phyloP scores from a whole-genome alignment of 2,329 filamentous ascomycete species.

The Cladorrhinum sp. region DNA sequence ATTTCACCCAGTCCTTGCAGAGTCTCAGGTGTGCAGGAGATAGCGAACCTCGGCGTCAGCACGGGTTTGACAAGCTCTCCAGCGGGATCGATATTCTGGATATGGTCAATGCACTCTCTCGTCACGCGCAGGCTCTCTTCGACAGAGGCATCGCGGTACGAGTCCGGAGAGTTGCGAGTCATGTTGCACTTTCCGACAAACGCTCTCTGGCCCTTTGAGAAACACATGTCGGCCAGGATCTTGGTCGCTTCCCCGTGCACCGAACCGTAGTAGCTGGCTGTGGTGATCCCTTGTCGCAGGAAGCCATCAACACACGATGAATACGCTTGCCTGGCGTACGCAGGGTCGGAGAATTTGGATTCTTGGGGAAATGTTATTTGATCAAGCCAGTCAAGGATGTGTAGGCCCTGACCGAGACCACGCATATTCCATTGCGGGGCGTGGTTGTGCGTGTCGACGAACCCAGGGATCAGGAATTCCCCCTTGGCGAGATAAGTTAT shows the following conservation, averaged over 20 bases:
- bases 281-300: slow-evolving; percentile 60
- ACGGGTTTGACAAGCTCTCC: slow-evolving; percentile 47
- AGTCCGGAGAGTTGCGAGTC: slow-evolving; percentile 54
- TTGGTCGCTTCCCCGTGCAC: slow-evolving; percentile 55
- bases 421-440: slow-evolving; percentile 56
- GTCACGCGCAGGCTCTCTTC: slow-evolving; percentile 50
- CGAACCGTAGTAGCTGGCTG: slow-evolving; percentile 59
- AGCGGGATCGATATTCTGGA: slow-evolving; percentile 44
- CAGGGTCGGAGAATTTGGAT: slow-evolving; percentile 54
- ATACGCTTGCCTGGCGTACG: slow-evolving; percentile 53
- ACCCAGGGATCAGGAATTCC: slow-evolving; percentile 57
- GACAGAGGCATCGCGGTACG: slow-evolving; percentile 47
- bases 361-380: slow-evolving; percentile 64
- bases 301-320: slow-evolving; percentile 52
- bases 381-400: slow-evolving; percentile 62
- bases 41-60: slow-evolving; percentile 59
- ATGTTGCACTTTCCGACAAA: slow-evolving; percentile 63
- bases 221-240: slow-evolving; percentile 54
- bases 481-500: slow-evolving; percentile 28
- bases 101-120: slow-evolving; percentile 45
- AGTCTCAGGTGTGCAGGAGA: slow-evolving; percentile 55
- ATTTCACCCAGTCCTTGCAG: slow-evolving; percentile 55
- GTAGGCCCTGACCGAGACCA: slow-evolving; percentile 48
- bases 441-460: slow-evolving; percentile 67
- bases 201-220: slow-evolving; percentile 54